Evolutionary conservation across 352 stramenopile species (phyloP), one percentile per base, ranked within the genome.

Genomic region (Phytophthora cryptogea): DNA sequence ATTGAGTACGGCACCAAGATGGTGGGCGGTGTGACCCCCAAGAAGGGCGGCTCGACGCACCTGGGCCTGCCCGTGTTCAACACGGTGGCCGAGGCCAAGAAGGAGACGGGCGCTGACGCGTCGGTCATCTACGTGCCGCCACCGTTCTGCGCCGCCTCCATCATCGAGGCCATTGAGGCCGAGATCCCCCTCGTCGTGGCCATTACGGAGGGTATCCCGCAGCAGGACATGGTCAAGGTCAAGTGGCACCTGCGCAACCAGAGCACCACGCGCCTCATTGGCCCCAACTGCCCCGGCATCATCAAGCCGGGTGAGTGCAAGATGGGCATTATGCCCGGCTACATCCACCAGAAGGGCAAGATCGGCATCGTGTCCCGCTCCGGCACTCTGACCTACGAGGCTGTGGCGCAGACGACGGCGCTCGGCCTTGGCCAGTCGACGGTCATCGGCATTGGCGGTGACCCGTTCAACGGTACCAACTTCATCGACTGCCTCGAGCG

Each of bases 301-400:
- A 99, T 99, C 88, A 99, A 99, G 84, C 97, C 98, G 0, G 96
- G 96, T 43, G 98, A 99, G 83, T 99, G 96, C 76, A 99, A 99
- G 80, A 99, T 99, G 83, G 97, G 98, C 54, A 99, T 99, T 80
- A 99, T 99, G 97, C 98, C 98, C 52, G 98, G 97, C 49, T 99
- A 99, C 87, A 99, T 99, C 82, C 97, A 99, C 80, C 88, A 86
- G 69, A 86, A 87, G 58, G 97, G 98, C 48, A 99, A 98, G 78
- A 98, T 99, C 69, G 98, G 98, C 65, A 97, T 99, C 50, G 98
- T 99, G n/a, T 98, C 91, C 27, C 89, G 97, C 55, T 98, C 88
- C 36, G 98, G 98, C 42, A 99, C 98, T 4, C 72, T 99, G 16
- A 99, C 98, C 0, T 99, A 99, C 76, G 98, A 99, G 76, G 97